Evolutionary conservation across 2,329 filamentous ascomycete genomes (phyloP), one percentile per base, ranked within the genome.

Genomic region (Xylariomycetidae sp.): DNA sequence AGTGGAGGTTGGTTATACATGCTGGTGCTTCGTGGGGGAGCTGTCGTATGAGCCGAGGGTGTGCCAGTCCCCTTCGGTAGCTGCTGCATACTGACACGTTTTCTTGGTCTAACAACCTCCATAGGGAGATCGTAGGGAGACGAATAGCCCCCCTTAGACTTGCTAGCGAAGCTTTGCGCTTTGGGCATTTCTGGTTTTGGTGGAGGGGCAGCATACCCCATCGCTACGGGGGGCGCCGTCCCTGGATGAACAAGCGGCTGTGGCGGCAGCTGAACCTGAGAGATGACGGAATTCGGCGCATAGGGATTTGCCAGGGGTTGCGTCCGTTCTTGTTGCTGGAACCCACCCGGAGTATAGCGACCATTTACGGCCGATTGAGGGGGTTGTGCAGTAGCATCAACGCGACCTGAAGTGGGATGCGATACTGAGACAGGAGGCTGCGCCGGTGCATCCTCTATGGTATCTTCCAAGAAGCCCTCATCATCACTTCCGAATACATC

Each of bases 91-190:
- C 74, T 79, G 5, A 67, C 58, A 33, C 82, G 69, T 66, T 84
- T 82, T 57, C 80, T 70, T 51, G 83, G 79, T 47, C 83, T 84
- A 17, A 84, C 75, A 18, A 98, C 74, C 34, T 96, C 90, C 62
- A 92, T 86, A 4, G 92, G 92, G 14, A 98, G 70, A 62, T 98
- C 94, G 51, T 96, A 98, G 0, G 92, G 92, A 14, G 90, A 97
- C 30, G 83, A 75, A 57, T 98, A 98, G 6, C 90, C 89, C 36
- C 86, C 86, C 61, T 94, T 97, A 3, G 87, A 69, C 59, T 94
- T 94, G 58, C 90, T 84, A 5, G 77, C 87, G 59, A 95, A 98
- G 60, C 90, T 97, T 56, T 94, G 80, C 1, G 77, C 70, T 60
- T 79, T 80, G 18, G 61, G 60, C 38, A 73, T 48, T 41, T 72